phyloP scores from a whole-genome alignment of 2,329 filamentous ascomycete genomes.

The Trichophyton rubrum region DNA sequence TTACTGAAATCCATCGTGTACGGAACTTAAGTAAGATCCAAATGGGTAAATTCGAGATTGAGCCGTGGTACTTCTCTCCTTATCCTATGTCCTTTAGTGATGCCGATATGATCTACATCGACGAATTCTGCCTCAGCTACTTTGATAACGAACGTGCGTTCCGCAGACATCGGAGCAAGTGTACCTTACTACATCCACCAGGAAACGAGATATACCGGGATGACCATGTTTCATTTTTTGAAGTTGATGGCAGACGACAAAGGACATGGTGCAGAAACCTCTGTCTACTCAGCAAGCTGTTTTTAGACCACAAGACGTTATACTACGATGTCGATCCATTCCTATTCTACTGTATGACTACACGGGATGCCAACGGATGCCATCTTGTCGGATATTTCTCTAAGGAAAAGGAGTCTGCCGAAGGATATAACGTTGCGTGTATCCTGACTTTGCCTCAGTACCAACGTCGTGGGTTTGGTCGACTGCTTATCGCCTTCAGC shows the following conservation, averaged over 20 bases:
- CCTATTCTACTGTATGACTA: slow-evolving; percentile 92
- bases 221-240: slow-evolving; percentile 83
- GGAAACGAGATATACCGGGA: slow-evolving; percentile 97
- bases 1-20: slow-evolving; percentile 89
- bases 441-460: slow-evolving; percentile 94
- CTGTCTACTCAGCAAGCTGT: slow-evolving; percentile 88
- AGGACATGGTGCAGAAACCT: slow-evolving; percentile 98
- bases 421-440: slow-evolving; percentile 96
- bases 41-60: slow-evolving; percentile 82
- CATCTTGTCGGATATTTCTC: slow-evolving; percentile 99
- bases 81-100: slow-evolving; percentile 84
- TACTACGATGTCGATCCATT: slow-evolving; percentile 98
- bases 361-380: slow-evolving; percentile 80
- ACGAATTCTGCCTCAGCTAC: slow-evolving; percentile 92
- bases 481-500: slow-evolving; percentile 88
- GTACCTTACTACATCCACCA: slow-evolving; percentile 78
- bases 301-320: slow-evolving; percentile 94
- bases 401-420: slow-evolving; percentile 94
- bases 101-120: slow-evolving; percentile 85
- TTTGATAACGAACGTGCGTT: slow-evolving; percentile 76
- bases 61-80: slow-evolving; percentile 98
- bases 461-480: slow-evolving; percentile 86
- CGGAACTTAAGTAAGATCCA: slow-evolving; percentile 89
- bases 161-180: slow-evolving; percentile 74
- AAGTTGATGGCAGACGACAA: slow-evolving; percentile 93